Evolutionary conservation across 768 basidiomycete genomes (phyloP).

Genomic region (Mycena latifolia): DNA sequence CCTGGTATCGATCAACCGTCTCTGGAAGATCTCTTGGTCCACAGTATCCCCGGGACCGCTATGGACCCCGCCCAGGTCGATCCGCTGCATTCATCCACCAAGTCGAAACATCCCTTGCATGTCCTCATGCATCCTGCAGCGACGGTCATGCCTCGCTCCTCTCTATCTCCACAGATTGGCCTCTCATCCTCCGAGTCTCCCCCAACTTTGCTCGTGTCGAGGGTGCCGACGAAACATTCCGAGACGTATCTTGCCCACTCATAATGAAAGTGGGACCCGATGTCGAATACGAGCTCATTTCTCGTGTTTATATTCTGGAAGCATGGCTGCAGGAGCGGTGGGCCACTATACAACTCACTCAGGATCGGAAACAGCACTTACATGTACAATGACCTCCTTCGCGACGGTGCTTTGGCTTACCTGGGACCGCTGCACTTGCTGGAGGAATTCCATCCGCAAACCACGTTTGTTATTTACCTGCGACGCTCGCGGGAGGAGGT

Average conservation of each 20-base stretch:
- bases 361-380: too few species aligned
- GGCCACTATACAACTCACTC: too few species aligned
- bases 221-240: not conserved
- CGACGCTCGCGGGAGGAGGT: not conserved
- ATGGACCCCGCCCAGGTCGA: too few species aligned
- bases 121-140: not conserved
- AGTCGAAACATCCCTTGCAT: too few species aligned
- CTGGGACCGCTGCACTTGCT: slow-evolving; percentile 2
- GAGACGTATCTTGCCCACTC: not conserved
- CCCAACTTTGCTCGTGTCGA: not conserved
- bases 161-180: slow-evolving; percentile 4
- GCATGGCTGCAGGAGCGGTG: too few species aligned
- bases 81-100: too few species aligned
- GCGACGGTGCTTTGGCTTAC: not conserved
- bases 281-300: slow-evolving; percentile 14
- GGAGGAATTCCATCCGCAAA: not conserved
- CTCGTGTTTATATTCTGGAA: too few species aligned
- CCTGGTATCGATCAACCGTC: too few species aligned
- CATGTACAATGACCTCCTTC: not conserved
- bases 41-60: too few species aligned
- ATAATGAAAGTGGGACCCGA: not conserved
- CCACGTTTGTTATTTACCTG: not conserved
- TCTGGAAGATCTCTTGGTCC: too few species aligned
- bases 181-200: not conserved
- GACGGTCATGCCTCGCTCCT: not conserved